Evolutionary conservation across 2,329 filamentous ascomycete species (phyloP), one percentile per base, ranked within the genome.

Genomic region (Cladosporium sp.): DNA sequence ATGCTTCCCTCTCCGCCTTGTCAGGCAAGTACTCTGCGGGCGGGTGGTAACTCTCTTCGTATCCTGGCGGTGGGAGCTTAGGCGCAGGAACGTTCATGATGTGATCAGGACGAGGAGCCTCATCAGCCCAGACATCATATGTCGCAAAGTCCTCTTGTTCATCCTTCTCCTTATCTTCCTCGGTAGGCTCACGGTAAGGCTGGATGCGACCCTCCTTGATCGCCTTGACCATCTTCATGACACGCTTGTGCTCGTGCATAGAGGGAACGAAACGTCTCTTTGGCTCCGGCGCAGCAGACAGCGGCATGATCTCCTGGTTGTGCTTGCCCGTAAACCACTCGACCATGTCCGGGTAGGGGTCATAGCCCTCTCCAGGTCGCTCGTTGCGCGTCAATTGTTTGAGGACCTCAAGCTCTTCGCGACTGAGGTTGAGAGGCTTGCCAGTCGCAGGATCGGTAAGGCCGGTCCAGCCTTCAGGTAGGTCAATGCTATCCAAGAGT

Each of bases 391-490:
- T 92, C 46, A 98, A 81, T 64, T 89, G 87, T 64, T 86, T 86
- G 59, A 98, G 76, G 55, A 97, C 82, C 66, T 96, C 87, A 60
- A 98, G 71, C 71, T 98, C 91, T 59, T 96, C 87, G 56, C 85
- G 82, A 64, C 81, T 95, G 46, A 98, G 77, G 65, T 95, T 85
- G 61, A 98, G 73, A 18, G 92, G 91, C 70, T 95, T 95, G 59
- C 93, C 95, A 4, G 95, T 98, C 43, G 88, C 82, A 4, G 92
- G 90, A 70, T 98, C 93, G 8, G 90, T 96, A 59, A 97, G 76
- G 53, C 92, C 93, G 50, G 93, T 98, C 90, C 91, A 98, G 59
- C 92, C 93, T 77, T 95, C 90, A 11, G 93, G 93, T 34, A 98
- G 78, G 66, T 98, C 93, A 63, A 98, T 98, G 71, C 88, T 96